phyloP scores from a whole-genome alignment of 2,329 filamentous ascomycete species.

The Penicillium sp. region DNA sequence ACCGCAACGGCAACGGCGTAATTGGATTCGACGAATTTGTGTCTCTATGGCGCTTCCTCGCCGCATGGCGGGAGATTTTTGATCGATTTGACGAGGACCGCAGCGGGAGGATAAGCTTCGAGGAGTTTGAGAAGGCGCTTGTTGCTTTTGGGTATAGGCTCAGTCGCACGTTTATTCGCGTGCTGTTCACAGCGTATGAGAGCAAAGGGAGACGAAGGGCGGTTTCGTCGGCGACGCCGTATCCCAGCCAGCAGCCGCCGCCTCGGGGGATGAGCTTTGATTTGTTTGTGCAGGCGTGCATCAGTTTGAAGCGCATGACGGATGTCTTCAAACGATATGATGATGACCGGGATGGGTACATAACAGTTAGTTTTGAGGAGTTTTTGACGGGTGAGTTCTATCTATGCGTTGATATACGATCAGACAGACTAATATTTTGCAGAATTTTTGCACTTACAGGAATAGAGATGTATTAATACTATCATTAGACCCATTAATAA shows the following conservation, averaged over 20 bases:
- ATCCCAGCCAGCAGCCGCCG: slow-evolving; percentile 16
- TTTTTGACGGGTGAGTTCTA: slow-evolving; percentile 59
- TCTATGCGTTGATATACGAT: not conserved
- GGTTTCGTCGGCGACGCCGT: slow-evolving; percentile 4
- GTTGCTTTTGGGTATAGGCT: slow-evolving; percentile 91
- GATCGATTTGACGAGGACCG: slow-evolving; percentile 90
- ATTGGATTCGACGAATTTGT: slow-evolving; percentile 97
- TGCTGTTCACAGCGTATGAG: slow-evolving; percentile 87
- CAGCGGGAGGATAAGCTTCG: slow-evolving; percentile 77
- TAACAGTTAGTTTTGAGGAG: slow-evolving; percentile 77
- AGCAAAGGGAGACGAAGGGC: slow-evolving; percentile 46
- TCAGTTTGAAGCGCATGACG: slow-evolving; percentile 95
- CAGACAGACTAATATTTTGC: slow-evolving; percentile 10
- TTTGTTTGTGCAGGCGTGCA: slow-evolving; percentile 95
- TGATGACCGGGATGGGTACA: slow-evolving; percentile 90
- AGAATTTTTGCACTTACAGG: slow-evolving; percentile 36
- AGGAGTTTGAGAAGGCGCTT: slow-evolving; percentile 86
- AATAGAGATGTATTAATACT: slow-evolving; percentile 21
- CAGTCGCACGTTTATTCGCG: slow-evolving; percentile 74
- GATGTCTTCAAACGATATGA: slow-evolving; percentile 99
- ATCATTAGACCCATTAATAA: slow-evolving; percentile 3
- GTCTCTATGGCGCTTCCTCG: slow-evolving; percentile 91
- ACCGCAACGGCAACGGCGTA: slow-evolving; percentile 79
- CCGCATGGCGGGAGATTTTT: slow-evolving; percentile 89
- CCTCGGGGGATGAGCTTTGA: slow-evolving; percentile 82